Percentiles rank a stretch among this genome's conserved stretches.
Evolutionary conservation across 352 stramenopile genomes (phyloP).

Genomic region (Globisporangium nodosum): DNA sequence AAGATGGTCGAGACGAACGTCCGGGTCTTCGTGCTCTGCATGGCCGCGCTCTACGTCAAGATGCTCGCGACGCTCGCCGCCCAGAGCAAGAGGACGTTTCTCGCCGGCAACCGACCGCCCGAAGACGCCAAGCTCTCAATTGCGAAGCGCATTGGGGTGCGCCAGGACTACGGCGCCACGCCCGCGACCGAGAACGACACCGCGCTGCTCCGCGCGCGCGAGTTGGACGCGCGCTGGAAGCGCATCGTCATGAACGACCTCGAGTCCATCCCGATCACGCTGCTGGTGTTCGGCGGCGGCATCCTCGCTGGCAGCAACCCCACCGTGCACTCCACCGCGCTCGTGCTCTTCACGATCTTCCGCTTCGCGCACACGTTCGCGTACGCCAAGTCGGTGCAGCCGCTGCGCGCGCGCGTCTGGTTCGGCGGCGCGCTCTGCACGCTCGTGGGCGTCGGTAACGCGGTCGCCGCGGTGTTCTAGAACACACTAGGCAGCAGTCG

Average conservation of each 20-base stretch:
- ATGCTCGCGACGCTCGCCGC: too few species aligned
- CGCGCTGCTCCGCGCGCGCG: conserved; percentile 11
- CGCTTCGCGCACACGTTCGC: conserved; percentile 33
- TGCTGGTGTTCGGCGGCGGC: conserved; percentile 43
- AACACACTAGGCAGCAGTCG: too few species aligned
- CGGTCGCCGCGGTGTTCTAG: too few species aligned
- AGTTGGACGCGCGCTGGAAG: conserved; percentile 34
- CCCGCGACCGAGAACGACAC: too few species aligned
- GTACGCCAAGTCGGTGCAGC: conserved; percentile 30
- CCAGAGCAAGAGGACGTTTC: too few species aligned
- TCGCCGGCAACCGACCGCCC: too few species aligned
- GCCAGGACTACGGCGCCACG: too few species aligned
- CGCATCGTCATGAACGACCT: conserved; percentile 56
- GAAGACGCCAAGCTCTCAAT: too few species aligned
- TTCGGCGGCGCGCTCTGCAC: conserved; percentile 10
- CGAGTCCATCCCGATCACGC: conserved; percentile 47
- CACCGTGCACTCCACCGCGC: conserved; percentile 25
- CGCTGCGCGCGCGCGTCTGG: conserved; percentile 12
- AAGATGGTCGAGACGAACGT: conserved; percentile 13
- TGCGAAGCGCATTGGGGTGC: too few species aligned
- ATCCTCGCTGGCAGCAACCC: conserved; percentile 33
- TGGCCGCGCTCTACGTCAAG: conserved; percentile 15
- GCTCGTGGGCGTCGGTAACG: conserved; percentile 2
- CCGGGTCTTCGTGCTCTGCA: conserved; percentile 22
- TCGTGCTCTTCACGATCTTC: conserved; percentile 30